phyloP scores from a whole-genome alignment of 2,329 filamentous ascomycete genomes.

The Monilinia vaccinii-corymbosi region DNA sequence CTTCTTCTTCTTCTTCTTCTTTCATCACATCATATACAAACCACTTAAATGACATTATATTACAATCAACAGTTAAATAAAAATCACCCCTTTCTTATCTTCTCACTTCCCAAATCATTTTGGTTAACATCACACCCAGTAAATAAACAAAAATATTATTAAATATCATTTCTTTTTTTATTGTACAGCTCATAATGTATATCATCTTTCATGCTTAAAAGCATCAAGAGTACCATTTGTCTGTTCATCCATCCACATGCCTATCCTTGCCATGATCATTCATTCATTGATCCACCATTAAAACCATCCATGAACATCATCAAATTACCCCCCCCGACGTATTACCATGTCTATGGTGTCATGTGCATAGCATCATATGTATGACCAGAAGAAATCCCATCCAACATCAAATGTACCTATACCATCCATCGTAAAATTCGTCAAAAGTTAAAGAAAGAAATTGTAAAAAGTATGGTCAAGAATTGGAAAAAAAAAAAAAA shows the following conservation, averaged over 20 bases:
- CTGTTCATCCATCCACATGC: neutral
- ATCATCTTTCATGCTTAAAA: neutral
- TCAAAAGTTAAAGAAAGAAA: conserved; percentile 8
- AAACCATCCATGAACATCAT: neutral
- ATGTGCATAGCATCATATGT: neutral
- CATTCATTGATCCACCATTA: neutral
- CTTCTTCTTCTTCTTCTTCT: no score
- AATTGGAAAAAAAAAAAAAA: conserved; percentile 16
- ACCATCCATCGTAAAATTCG: conserved; percentile 5
- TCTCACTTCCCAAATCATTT: no score
- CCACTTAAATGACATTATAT: no score
- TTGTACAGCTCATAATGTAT: neutral
- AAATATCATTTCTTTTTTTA: neutral
- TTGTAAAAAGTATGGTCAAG: conserved; percentile 12
- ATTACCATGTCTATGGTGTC: conserved; percentile 5
- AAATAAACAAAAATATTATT: neutral
- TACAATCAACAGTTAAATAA: no score
- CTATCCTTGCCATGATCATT: neutral
- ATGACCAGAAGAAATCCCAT: conserved; percentile 1
- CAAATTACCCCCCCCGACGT: neutral
- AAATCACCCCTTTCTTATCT: no score
- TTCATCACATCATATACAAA: no score
- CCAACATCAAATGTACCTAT: conserved; percentile 1
- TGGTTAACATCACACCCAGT: neutral
- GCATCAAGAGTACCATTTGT: neutral